phyloP scores from a whole-genome alignment of 257 asterid species.

The Datura wrightii region DNA sequence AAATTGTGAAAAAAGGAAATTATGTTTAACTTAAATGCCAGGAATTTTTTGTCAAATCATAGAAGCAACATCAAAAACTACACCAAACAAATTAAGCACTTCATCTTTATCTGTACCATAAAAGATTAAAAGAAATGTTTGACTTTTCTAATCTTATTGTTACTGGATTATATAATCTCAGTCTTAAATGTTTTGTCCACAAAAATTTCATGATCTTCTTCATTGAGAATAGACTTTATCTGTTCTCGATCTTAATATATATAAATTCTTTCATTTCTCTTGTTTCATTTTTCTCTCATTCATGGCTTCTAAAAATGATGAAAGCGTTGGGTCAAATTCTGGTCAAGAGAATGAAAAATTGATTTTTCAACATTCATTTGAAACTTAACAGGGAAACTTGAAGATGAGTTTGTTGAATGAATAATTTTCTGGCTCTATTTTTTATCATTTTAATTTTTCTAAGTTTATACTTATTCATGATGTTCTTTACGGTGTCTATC shows the following conservation, averaged over 20 bases:
- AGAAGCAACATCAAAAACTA: too few relatives aligned
- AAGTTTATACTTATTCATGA: neutral
- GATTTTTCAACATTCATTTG: neutral
- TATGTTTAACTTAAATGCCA: too few relatives aligned
- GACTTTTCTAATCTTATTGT: neutral
- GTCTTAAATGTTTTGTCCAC: neutral
- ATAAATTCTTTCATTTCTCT: neutral
- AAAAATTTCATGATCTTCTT: neutral
- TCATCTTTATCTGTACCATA: neutral
- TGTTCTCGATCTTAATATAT: neutral
- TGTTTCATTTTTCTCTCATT: neutral
- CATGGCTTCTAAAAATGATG: neutral
- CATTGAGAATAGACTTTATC: neutral
- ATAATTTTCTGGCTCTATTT: neutral
- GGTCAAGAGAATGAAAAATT: neutral
- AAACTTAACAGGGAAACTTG: neutral
- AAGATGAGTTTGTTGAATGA: neutral
- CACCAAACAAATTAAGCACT: neutral
- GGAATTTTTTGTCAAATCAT: too few relatives aligned
- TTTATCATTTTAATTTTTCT: neutral
- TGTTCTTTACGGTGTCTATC: neutral
- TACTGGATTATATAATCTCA: neutral
- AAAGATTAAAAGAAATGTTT: neutral
- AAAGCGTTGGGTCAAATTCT: neutral
- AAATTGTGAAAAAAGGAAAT: too few relatives aligned